Base-by-base conservation (phyloP, 768 basidiomycete genomes). In the Lactifluus piperatus region DNA sequence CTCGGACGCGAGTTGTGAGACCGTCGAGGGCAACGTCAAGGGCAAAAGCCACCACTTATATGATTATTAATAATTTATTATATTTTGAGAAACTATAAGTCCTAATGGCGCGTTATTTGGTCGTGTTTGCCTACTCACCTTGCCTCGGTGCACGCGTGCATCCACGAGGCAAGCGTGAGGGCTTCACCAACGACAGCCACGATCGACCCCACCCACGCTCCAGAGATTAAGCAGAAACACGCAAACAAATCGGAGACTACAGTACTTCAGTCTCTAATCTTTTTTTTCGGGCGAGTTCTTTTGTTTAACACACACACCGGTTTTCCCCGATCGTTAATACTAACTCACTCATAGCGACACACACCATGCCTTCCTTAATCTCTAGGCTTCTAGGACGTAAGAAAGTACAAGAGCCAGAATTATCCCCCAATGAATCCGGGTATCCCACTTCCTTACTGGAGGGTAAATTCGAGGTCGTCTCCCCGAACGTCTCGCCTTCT, bases 321-420 rank as follows among this genome's bases (percentile, higher is more conserved):
- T 37, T 29, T 13, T 47, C 27, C 26, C 48, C 52, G 53, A 47
- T 62, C 27, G 9, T 37, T 39, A 26, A 47, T 55, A 54, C 55
- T 43, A 65, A 57, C 49, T 20, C 41, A 56, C 16, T 34, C 46
- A 44, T 54, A 60, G 53, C 48, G 47, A 55, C 52, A 39, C 37
- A 34, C 29, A 43, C 24, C 45, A 79, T 79, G 77, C 75, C 85
- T 71, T 84, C 84, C 62, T 87, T 89, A 76, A 71, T 89, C 68
- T 81, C 84, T 71, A 89, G 86, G 69, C 83, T 89, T 65, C 84
- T 88, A 66, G 83, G 83, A 73, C 81, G 86, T 72, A 88, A 81
- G 74, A 86, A 79, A 72, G 72, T 76, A 29, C 84, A 84, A 65
- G 81, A 79, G 45, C 14, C 34, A 60, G 78, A 77, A 65, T 74